Evolutionary conservation across 495 filamentous ascomycete genomes (phyloP).

Genomic region (Annulohypoxylon bovei): DNA sequence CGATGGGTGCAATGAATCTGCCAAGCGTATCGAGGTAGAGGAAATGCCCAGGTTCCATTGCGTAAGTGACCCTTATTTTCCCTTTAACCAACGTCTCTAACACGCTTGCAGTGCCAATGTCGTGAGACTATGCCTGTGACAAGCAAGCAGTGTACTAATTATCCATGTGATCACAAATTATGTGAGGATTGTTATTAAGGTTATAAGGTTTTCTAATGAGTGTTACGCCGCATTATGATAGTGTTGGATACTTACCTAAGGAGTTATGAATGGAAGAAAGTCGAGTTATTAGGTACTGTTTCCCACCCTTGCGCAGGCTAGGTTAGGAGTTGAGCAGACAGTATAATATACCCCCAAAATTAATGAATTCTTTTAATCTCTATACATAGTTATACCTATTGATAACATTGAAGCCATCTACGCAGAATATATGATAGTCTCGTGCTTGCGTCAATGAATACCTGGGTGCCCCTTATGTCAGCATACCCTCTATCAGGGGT

Average conservation of each 20-base stretch:
- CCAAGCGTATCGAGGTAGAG: slow-evolving; percentile 26
- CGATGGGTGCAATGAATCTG: slow-evolving; percentile 1
- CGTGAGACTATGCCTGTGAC: slow-evolving; percentile 32
- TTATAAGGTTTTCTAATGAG: too few relatives aligned
- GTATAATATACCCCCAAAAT: slow-evolving; percentile 5
- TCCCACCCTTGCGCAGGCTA: not conserved
- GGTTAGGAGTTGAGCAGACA: slow-evolving; percentile 6
- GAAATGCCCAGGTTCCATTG: slow-evolving; percentile 20
- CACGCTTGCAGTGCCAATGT: slow-evolving; percentile 33
- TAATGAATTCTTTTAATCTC: not conserved
- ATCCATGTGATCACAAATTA: slow-evolving; percentile 38
- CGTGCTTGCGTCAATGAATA: too few relatives aligned
- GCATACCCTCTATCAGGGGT: too few relatives aligned
- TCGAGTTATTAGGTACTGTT: not conserved
- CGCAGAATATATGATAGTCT: not conserved
- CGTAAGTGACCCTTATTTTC: slow-evolving; percentile 18
- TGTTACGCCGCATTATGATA: not conserved
- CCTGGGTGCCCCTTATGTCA: too few relatives aligned
- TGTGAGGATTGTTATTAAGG: slow-evolving; percentile 33
- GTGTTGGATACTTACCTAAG: not conserved
- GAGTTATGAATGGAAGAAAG: not conserved
- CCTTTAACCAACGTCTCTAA: slow-evolving; percentile 25
- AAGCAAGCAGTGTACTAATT: slow-evolving; percentile 35
- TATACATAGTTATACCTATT: too few relatives aligned
- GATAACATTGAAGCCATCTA: not conserved